phyloP scores from a whole-genome alignment of 768 basidiomycete genomes.

The Hemileccinum rubropunctum region DNA sequence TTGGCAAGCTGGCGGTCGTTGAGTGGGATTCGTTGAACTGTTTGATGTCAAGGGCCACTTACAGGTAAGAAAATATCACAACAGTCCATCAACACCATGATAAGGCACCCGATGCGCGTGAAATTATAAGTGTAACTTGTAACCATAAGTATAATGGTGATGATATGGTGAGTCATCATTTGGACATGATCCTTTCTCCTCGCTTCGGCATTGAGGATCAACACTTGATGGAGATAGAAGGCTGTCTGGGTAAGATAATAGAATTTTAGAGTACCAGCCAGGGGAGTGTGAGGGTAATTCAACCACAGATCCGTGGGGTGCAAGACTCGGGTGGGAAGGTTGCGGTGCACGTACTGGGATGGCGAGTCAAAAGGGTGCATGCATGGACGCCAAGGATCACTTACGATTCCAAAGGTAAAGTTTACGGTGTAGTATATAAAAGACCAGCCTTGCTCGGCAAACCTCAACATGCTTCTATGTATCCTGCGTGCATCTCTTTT shows the following conservation, averaged over 20 bases:
- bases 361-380: slow-evolving; percentile 6
- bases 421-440: slow-evolving; percentile 75
- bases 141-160: slow-evolving; percentile 77
- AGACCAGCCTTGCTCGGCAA: slow-evolving; percentile 95
- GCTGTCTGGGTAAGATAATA: slow-evolving; percentile 86
- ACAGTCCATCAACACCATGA: slow-evolving; percentile 92
- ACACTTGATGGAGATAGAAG: slow-evolving; percentile 89
- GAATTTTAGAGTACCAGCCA: slow-evolving; percentile 82
- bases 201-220: slow-evolving; percentile 91
- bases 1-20: slow-evolving; percentile 70
- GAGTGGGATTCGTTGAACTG: slow-evolving; percentile 2
- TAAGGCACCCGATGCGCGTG: slow-evolving; percentile 85
- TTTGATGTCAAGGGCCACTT: slow-evolving; percentile 30
- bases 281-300: slow-evolving; percentile 77
- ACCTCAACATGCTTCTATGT: slow-evolving; percentile 74
- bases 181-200: slow-evolving; percentile 90
- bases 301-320: slow-evolving; percentile 69
- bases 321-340: slow-evolving; percentile 64
- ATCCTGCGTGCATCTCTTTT: slow-evolving; percentile 56
- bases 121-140: slow-evolving; percentile 79
- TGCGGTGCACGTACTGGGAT: slow-evolving; percentile 73
- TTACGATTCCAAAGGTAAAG: slow-evolving; percentile 78
- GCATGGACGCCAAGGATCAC: slow-evolving; percentile 35
- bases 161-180: slow-evolving; percentile 95
- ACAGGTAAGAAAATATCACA: slow-evolving; percentile 93